Percentiles rank a stretch among this genome's conserved stretches.
These are phyloP conservation scores for Chenopodium berlandieri DNA, from an alignment of 148 eudicot genomes.

Conservation along the genomic window DNA sequence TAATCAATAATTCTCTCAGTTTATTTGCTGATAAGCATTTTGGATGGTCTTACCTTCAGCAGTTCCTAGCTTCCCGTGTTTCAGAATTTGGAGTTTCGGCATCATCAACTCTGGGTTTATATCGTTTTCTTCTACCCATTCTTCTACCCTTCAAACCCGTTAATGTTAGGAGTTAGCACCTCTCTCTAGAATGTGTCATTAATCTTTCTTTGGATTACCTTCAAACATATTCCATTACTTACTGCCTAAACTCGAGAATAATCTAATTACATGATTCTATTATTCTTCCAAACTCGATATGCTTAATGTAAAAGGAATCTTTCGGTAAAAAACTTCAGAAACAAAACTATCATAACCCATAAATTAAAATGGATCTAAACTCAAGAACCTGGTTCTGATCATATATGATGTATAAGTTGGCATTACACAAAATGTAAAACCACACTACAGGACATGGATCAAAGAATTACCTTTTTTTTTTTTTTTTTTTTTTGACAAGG, in stretches of 20 bases:
- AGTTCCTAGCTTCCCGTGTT: background rate
- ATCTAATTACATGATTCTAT: background rate
- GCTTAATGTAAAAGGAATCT: background rate
- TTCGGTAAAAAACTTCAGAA: background rate
- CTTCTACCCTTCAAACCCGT: background rate
- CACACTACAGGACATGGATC: background rate
- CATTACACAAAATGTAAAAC: background rate
- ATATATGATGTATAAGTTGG: background rate
- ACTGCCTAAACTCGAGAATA: background rate
- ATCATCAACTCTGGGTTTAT: background rate
- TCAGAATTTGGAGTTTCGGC: background rate
- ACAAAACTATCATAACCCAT: background rate
- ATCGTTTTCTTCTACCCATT: background rate
- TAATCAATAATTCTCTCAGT: background rate
- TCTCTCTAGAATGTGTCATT: no score
- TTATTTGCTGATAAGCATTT: background rate
- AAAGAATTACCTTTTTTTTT: background rate
- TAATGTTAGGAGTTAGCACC: no score
- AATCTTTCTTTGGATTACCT: background rate
- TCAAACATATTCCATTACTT: background rate
- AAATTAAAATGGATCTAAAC: background rate
- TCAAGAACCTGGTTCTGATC: background rate
- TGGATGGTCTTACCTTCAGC: background rate
- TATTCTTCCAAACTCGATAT: background rate
- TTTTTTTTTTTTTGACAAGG: no score